Percentiles rank a stretch among this genome's conserved stretches.
Evolutionary conservation across 2,329 filamentous ascomycete species (phyloP).

Genomic region (Aureobasidium sp.): DNA sequence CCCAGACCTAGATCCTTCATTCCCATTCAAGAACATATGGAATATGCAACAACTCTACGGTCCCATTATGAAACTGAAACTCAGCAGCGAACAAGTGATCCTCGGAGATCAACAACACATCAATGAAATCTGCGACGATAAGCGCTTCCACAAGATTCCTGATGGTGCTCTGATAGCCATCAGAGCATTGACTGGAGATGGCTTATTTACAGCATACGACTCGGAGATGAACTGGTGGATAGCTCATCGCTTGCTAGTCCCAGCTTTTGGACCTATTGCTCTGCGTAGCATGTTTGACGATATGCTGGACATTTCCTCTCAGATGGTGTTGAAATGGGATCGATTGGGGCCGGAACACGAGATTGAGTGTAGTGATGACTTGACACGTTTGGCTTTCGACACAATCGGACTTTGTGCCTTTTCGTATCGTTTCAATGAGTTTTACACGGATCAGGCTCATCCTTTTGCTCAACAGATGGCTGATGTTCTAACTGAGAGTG

Average conservation of each 20-base stretch:
- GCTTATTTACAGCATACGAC: not conserved
- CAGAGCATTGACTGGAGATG: not conserved
- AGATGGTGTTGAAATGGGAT: constrained; percentile 22
- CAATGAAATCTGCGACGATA: not conserved
- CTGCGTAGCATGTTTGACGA: constrained; percentile 36
- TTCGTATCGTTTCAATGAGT: not conserved
- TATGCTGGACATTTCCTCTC: constrained; percentile 26
- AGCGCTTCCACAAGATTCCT: not conserved
- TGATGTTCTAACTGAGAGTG: not conserved
- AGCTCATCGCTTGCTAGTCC: constrained; percentile 36
- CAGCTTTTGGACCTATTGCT: constrained; percentile 38
- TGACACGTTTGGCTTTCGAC: not conserved
- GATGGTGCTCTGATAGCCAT: not conserved
- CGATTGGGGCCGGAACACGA: not conserved
- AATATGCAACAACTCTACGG: not conserved
- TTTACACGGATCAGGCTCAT: not conserved
- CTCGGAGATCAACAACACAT: not conserved
- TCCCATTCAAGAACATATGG: constrained; percentile 12
- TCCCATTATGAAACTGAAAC: not conserved
- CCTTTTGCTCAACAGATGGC: not conserved
- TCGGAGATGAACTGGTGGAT: constrained; percentile 23
- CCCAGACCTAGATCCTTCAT: constrained; percentile 16
- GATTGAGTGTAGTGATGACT: not conserved
- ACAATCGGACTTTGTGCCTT: not conserved
- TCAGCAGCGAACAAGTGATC: not conserved